Conservation (phyloP, 202 grass and related monocot genomes). For the Tripidium arundinaceum region DNA sequence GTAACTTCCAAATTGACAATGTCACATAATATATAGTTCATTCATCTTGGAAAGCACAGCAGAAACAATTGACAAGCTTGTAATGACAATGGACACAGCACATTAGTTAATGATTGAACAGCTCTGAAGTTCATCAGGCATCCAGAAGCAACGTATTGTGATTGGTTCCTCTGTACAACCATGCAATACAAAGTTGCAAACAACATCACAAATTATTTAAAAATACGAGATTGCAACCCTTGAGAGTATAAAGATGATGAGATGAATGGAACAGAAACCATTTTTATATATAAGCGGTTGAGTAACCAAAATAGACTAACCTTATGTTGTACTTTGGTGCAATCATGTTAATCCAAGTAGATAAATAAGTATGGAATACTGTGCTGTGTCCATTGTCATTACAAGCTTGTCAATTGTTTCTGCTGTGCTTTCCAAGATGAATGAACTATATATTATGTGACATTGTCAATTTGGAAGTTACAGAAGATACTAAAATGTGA, state of each 20-base stretch:
- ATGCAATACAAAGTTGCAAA: not conserved
- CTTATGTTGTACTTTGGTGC: constrained; percentile 3
- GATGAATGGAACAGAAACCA: not conserved
- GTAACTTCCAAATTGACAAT: no score
- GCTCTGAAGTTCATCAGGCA: not conserved
- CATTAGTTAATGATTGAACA: constrained; percentile 3
- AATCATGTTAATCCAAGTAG: constrained; percentile 1
- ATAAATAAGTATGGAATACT: not conserved
- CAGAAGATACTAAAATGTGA: no score
- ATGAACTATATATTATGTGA: no score
- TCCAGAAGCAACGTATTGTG: not conserved
- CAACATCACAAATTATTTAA: constrained; percentile 14
- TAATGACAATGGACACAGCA: not conserved
- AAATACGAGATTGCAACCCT: not conserved
- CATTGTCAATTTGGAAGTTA: no score
- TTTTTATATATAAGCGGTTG: not conserved
- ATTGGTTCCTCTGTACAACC: not conserved
- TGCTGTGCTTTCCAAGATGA: no score
- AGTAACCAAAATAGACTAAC: not conserved
- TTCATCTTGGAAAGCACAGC: constrained; percentile 10
- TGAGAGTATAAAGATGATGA: not conserved
- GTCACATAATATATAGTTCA: no score
- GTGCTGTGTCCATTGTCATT: no score
- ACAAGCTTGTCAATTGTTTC: no score
- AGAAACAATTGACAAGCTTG: not conserved